A percentile compares a stretch with the other conserved stretches of the same genome.
phyloP scores from a whole-genome alignment of 1,139 yeast species.

The Pichia norvegensis region DNA sequence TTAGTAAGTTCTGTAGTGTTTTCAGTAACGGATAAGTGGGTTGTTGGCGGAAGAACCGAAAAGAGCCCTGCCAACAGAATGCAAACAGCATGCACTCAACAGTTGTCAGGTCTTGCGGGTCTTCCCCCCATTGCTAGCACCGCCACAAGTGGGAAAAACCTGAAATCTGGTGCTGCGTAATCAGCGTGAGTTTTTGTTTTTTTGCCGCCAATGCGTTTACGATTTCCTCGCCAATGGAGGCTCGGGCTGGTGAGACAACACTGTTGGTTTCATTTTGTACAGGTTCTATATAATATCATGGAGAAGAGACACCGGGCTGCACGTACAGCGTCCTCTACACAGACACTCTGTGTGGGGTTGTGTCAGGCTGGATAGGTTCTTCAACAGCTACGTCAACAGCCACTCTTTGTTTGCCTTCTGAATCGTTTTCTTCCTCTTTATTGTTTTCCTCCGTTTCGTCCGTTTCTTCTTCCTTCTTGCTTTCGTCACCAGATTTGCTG shows the following conservation, averaged over 20 bases:
- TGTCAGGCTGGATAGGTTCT: not conserved
- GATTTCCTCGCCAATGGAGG: not conserved
- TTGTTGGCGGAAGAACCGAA: not conserved
- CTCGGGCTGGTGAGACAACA: not conserved
- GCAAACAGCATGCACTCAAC: not conserved
- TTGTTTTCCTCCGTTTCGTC: not conserved
- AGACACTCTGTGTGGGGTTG: not conserved
- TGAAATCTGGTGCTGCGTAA: not conserved
- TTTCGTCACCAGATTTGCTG: constrained; percentile 1
- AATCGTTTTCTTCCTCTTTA: not conserved
- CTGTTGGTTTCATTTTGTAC: too few relatives aligned
- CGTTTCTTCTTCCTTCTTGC: not conserved
- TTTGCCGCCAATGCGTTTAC: too few relatives aligned
- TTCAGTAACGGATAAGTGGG: not conserved
- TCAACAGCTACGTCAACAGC: not conserved
- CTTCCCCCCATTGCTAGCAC: not conserved
- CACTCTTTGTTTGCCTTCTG: not conserved
- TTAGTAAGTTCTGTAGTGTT: not conserved
- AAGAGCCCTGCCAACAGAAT: not conserved
- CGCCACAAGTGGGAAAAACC: not conserved
- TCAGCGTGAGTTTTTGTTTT: too few relatives aligned
- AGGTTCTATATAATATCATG: not conserved
- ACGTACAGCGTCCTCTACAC: not conserved
- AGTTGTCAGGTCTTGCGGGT: not conserved
- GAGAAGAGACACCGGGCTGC: not conserved